These are phyloP conservation scores for Diaporthe amygdali DNA, from an alignment of 2,329 filamentous ascomycete genomes.

Conservation along the genomic window DNA sequence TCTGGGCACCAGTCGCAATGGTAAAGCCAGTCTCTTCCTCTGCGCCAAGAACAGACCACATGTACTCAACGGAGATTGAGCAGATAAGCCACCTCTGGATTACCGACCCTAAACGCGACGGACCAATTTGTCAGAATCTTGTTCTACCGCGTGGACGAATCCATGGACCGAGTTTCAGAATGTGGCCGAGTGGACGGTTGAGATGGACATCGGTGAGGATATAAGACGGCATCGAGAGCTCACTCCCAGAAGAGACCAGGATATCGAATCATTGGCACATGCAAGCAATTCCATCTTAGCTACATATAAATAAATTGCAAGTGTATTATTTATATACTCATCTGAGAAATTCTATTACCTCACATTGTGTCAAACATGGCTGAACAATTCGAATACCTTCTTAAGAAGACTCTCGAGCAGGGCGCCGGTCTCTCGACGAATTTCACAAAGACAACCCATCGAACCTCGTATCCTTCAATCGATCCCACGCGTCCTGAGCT, in stretches of 20 bases:
- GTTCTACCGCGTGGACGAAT: neutral
- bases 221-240: neutral
- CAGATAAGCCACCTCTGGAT: too few species aligned
- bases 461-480: conserved; percentile 5
- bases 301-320: neutral
- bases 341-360: neutral
- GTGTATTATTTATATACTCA: too few species aligned
- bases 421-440: neutral
- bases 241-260: neutral
- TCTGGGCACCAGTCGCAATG: neutral
- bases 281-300: neutral
- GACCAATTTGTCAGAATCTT: neutral
- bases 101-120: neutral
- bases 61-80: neutral
- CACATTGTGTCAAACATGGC: neutral
- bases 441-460: conserved; percentile 8
- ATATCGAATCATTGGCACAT: neutral
- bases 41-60: neutral
- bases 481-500: conserved; percentile 7
- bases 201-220: neutral
- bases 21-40: neutral
- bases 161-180: neutral
- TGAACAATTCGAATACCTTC: neutral
- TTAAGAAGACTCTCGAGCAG: neutral
- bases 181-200: neutral